A percentile compares a stretch with the other conserved stretches of the same genome.
These are phyloP conservation scores for Coemansia sp. DNA, from an alignment of 192 early-diverging fungal genomes.

Conservation along the genomic window DNA sequence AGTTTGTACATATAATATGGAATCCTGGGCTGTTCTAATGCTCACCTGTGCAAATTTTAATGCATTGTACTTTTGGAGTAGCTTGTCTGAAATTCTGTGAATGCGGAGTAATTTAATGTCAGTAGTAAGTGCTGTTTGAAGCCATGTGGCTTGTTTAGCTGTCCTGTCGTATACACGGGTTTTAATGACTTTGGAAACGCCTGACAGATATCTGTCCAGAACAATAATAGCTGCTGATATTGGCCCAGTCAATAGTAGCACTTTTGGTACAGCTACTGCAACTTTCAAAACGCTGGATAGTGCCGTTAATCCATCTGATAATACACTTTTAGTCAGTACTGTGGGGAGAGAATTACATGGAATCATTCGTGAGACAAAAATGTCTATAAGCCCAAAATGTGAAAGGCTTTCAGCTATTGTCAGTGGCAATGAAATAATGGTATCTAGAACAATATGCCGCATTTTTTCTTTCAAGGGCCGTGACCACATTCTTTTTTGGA, in stretches of 20 bases:
- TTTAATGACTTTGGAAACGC: too few relatives aligned
- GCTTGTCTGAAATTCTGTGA: neutral
- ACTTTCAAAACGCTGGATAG: neutral
- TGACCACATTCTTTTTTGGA: conserved; percentile 8
- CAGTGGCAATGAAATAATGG: conserved; percentile 11
- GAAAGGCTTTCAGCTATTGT: conserved; percentile 15
- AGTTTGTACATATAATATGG: neutral
- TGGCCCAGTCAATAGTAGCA: neutral
- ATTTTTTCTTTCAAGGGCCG: neutral
- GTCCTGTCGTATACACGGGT: too few relatives aligned
- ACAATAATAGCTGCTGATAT: neutral
- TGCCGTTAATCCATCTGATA: neutral
- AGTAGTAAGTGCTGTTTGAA: too few relatives aligned
- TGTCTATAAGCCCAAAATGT: neutral
- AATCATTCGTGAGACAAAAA: conserved; percentile 5
- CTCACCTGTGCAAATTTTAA: neutral
- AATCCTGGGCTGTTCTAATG: neutral
- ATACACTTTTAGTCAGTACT: too few relatives aligned
- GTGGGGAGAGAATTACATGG: too few relatives aligned
- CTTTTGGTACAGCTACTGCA: neutral
- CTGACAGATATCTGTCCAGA: neutral
- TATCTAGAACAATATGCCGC: conserved; percentile 2
- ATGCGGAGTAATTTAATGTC: neutral
- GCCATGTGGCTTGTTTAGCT: too few relatives aligned
- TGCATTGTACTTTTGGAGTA: neutral